Base-by-base conservation (phyloP, 1,139 yeast genomes). In the Arxiozyma telluris region DNA sequence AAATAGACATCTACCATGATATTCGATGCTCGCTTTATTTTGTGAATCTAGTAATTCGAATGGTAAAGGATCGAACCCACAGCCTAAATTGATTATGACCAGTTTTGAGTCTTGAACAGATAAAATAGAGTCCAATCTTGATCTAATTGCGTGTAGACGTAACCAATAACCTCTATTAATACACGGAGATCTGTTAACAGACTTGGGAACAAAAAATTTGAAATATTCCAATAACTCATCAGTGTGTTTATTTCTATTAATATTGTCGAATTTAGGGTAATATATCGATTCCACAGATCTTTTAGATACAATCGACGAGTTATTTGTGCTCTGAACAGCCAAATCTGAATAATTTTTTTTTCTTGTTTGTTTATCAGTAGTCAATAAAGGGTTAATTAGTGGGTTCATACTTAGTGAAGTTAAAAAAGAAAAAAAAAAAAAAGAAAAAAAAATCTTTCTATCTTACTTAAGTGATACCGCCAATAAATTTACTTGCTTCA, bases 131-230 rank as follows among this genome's bases (percentile, higher is more conserved):
- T 75, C 71, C 44, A 75, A 65, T 18, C 85, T 75, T 53, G 81
- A 72, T 58, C 81, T 76, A 54, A 87, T 83, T 8, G 89, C 81
- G 62, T 83, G 83, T 82, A 87, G 82, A 55, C 96, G 73, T 25
- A 86, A 75, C 91, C 94, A 87, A 66, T 87, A 87, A 0, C 95
- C 96, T 61, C 95, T 70, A 61, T 87, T 87, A 47, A 87, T 86
- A 15, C 87, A 84, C 0, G 96, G 95, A 0, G 93, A 83, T 55
- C 95, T 72, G 64, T 93, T 73, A 4, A 60, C 55, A 59, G 81
- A 80, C 7, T 82, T 82, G 27, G 80, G 79, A 0, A 87, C 95
- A 70, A 87, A 87, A 58, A 76, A 73, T 55, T 82, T 76, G 65
- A 87, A 85, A 70, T 82, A 84, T 62, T 78, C 81, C 12, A 65